Conservation (phyloP, 1,284 basidiomycete genomes). For the Sanghuangporus baumii region DNA sequence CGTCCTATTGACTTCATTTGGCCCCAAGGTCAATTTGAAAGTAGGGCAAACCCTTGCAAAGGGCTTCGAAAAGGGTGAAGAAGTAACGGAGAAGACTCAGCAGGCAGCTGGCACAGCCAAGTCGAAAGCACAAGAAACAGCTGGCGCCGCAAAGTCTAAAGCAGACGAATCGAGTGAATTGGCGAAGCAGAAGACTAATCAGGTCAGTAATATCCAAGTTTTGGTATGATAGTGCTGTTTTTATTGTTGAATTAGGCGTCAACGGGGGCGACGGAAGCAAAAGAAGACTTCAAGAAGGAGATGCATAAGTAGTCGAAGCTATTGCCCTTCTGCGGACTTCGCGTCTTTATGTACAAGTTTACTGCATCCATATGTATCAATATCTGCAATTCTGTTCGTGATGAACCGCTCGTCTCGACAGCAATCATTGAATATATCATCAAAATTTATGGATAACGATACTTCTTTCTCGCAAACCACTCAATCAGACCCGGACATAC, state of each 20-base stretch:
- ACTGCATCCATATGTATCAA: not conserved
- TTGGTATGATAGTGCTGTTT: not conserved
- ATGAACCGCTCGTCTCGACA: not conserved
- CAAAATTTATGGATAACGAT: constrained; percentile 34
- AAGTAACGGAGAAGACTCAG: constrained; percentile 49
- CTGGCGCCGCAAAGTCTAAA: constrained; percentile 33
- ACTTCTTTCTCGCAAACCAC: constrained; percentile 52
- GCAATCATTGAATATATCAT: not conserved
- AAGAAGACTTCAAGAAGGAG: constrained; percentile 42
- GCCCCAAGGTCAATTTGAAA: constrained; percentile 51
- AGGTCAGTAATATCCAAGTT: constrained; percentile 30
- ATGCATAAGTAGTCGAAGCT: constrained; percentile 31
- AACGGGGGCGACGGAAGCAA: constrained; percentile 36
- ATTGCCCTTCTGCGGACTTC: not conserved
- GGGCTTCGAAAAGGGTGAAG: constrained; percentile 59
- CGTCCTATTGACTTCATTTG: not conserved
- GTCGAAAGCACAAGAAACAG: constrained; percentile 31
- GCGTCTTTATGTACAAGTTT: not conserved
- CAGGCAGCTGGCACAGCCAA: constrained; percentile 31
- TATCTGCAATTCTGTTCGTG: not conserved
- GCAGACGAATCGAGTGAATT: constrained; percentile 26
- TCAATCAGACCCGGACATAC: constrained; percentile 50
- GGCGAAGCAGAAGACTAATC: constrained; percentile 32
- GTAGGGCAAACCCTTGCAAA: constrained; percentile 55
- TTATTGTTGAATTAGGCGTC: constrained; percentile 32